Conservation (phyloP, 768 basidiomycete species). For the Trametes gibbosa region DNA sequence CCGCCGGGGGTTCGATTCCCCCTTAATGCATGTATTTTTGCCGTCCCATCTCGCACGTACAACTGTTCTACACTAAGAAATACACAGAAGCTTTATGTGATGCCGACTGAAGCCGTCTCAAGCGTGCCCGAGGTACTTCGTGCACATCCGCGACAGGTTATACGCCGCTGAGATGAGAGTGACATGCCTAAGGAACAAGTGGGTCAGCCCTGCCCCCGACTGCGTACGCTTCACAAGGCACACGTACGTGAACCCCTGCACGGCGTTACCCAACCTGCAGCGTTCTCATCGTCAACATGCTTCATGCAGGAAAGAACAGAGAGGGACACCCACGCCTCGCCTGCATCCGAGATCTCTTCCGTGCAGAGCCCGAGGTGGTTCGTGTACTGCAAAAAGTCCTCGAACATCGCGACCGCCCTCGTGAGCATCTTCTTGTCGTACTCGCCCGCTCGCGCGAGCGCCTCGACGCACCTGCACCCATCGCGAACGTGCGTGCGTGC, state of each 20-base stretch:
- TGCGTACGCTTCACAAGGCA: too few relatives aligned
- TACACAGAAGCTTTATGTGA: too few relatives aligned
- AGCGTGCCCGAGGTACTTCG: slow-evolving; percentile 2
- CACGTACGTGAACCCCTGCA: slow-evolving; percentile 84
- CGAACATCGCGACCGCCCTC: slow-evolving; percentile 83
- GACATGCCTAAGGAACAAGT: slow-evolving; percentile 53
- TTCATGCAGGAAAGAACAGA: not conserved
- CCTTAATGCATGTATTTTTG: slow-evolving; percentile 56
- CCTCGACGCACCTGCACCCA: slow-evolving; percentile 72
- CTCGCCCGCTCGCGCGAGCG: slow-evolving; percentile 82
- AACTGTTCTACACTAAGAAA: too few relatives aligned
- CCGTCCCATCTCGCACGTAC: too few relatives aligned
- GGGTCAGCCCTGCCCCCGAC: not conserved
- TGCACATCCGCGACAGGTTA: slow-evolving; percentile 68
- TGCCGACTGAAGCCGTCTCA: too few relatives aligned
- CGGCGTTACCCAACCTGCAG: slow-evolving; percentile 75
- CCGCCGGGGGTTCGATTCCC: slow-evolving; percentile 90
- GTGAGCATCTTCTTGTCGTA: slow-evolving; percentile 65
- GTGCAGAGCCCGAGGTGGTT: slow-evolving; percentile 88
- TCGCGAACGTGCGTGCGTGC: not conserved
- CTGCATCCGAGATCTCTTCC: slow-evolving; percentile 82
- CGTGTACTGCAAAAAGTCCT: slow-evolving; percentile 80
- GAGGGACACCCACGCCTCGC: slow-evolving; percentile 60
- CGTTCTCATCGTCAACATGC: slow-evolving; percentile 9
- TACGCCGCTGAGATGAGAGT: slow-evolving; percentile 84